A percentile compares a stretch with the other conserved stretches of the same genome.
Evolutionary conservation across 371 early-diverging fungal genomes (phyloP).

Genomic region (Apophysomyces ossiformis): DNA sequence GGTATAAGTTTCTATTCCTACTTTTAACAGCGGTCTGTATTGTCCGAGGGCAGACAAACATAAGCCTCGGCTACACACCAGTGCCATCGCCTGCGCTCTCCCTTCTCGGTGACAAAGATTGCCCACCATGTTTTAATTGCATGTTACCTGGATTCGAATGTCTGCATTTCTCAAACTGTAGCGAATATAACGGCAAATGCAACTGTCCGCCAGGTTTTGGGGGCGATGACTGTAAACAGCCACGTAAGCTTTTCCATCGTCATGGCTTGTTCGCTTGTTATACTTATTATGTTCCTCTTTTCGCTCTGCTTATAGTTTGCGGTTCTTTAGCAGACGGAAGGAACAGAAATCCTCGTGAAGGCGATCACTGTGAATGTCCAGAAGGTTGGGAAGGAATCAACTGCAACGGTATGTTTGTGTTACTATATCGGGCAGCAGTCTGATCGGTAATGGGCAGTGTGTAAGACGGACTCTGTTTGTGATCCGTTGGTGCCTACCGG

Average conservation of each 20-base stretch:
- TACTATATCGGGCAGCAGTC: constrained; percentile 1
- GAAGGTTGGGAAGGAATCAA: constrained; percentile 93
- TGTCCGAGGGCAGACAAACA: not conserved
- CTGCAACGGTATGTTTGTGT: constrained; percentile 74
- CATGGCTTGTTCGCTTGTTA: not conserved
- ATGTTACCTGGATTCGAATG: constrained; percentile 75
- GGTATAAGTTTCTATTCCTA: constrained; percentile 8
- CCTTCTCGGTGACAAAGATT: constrained; percentile 47
- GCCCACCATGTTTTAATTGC: constrained; percentile 89
- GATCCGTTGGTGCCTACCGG: constrained; percentile 74
- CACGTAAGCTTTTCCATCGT: constrained; percentile 56
- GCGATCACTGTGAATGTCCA: constrained; percentile 73
- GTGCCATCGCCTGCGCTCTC: constrained; percentile 1
- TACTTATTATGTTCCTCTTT: not conserved
- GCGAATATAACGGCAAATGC: constrained; percentile 80
- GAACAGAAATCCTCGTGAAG: constrained; percentile 64
- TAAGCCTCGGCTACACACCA: constrained; percentile 4
- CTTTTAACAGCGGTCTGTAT: not conserved
- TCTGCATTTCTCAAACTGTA: constrained; percentile 82
- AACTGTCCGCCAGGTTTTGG: constrained; percentile 88
- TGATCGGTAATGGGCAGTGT: constrained; percentile 58
- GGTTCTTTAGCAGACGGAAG: constrained; percentile 69
- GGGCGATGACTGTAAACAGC: constrained; percentile 84
- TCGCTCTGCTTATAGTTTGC: constrained; percentile 50
- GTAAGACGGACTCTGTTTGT: constrained; percentile 77